Evolutionary conservation across 2,329 filamentous ascomycete species (phyloP).

Genomic region (Botryosphaeria dothidea): DNA sequence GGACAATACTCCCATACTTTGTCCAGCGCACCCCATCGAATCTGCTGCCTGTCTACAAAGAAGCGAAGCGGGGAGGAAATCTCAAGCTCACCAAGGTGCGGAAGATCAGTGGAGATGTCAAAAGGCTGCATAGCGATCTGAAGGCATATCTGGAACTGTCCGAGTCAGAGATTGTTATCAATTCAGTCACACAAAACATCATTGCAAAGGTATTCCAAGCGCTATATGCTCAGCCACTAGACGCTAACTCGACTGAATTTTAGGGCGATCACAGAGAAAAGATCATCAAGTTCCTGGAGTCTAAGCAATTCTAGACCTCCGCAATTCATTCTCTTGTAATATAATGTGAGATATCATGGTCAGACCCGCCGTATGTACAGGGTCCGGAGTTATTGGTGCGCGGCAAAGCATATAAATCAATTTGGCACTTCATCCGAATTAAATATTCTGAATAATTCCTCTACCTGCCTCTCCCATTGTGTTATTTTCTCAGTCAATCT

Average conservation of each 20-base stretch:
- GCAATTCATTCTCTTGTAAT: background rate
- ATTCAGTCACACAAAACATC: conserved; percentile 69
- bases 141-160: conserved; percentile 58
- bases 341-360: background rate
- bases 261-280: conserved; percentile 32
- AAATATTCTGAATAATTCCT: too few relatives aligned
- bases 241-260: background rate
- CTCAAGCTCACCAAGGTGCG: conserved; percentile 73
- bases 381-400: conserved; percentile 6
- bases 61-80: conserved; percentile 73
- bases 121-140: conserved; percentile 65
- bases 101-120: conserved; percentile 74
- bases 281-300: conserved; percentile 37
- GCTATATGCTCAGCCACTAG: too few relatives aligned
- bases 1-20: conserved; percentile 60
- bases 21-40: conserved; percentile 70
- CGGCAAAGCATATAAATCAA: background rate
- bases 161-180: conserved; percentile 57
- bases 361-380: background rate
- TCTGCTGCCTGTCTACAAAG: conserved; percentile 75
- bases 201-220: conserved; percentile 32
- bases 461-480: too few relatives aligned
- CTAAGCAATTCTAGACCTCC: conserved; percentile 34
- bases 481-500: too few relatives aligned
- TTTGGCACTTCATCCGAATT: too few relatives aligned